Percentiles rank a stretch among this genome's conserved stretches.
These are phyloP conservation scores for Cystofilobasidium bisporidii DNA, from an alignment of 768 basidiomycete species.

Conservation along the genomic window DNA sequence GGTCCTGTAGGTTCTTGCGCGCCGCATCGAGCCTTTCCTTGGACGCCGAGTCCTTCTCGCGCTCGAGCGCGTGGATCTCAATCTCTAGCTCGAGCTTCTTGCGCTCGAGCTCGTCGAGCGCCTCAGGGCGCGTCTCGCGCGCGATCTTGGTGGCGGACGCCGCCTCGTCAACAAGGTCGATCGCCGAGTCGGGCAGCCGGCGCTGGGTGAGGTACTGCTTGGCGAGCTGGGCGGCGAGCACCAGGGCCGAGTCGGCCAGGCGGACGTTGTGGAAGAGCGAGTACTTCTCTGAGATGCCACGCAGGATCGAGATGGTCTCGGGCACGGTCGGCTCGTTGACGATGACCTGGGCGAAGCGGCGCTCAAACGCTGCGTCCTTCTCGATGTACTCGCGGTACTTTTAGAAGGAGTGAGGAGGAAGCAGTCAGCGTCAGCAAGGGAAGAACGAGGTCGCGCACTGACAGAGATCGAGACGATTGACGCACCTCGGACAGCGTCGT, in stretches of 20 bases:
- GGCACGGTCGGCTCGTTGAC: slow-evolving; percentile 82
- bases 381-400: slow-evolving; percentile 68
- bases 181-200: slow-evolving; percentile 72
- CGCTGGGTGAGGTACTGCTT: slow-evolving; percentile 82
- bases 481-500: no score
- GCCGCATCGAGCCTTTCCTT: slow-evolving; percentile 68
- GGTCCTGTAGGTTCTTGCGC: slow-evolving; percentile 65
- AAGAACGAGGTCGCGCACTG: no score
- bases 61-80: slow-evolving; percentile 85
- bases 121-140: slow-evolving; percentile 88
- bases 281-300: slow-evolving; percentile 78
- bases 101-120: slow-evolving; percentile 80
- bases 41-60: slow-evolving; percentile 81
- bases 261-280: slow-evolving; percentile 80
- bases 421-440: no score
- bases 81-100: slow-evolving; percentile 83
- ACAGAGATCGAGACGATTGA: no score
- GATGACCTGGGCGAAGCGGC: slow-evolving; percentile 84
- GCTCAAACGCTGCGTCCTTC: slow-evolving; percentile 72
- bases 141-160: slow-evolving; percentile 76
- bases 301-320: slow-evolving; percentile 66
- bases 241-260: slow-evolving; percentile 77
- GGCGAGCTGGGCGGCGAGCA: slow-evolving; percentile 79
- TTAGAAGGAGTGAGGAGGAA: no score
- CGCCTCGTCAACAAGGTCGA: slow-evolving; percentile 86